phyloP scores from a whole-genome alignment of 1,284 basidiomycete genomes.

The Cutaneotrichosporon cavernicola region DNA sequence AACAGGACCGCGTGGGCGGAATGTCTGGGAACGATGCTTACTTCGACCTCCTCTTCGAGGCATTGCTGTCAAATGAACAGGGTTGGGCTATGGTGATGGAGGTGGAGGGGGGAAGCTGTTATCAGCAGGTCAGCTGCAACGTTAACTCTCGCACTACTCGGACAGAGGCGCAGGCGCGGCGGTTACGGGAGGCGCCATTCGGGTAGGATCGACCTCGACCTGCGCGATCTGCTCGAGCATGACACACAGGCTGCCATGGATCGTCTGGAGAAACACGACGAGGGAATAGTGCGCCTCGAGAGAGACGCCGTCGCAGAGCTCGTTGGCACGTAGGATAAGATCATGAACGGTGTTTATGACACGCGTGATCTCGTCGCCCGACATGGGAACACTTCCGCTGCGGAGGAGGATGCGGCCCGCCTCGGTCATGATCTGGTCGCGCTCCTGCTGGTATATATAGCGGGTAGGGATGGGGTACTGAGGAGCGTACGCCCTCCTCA shows the following conservation, averaged over 20 bases:
- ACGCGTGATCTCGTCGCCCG: neutral
- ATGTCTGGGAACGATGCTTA: neutral
- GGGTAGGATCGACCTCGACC: neutral
- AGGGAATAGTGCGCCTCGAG: neutral
- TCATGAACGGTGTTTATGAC: neutral
- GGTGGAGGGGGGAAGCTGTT: too few species aligned
- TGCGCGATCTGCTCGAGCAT: neutral
- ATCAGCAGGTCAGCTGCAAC: too few species aligned
- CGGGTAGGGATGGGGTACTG: neutral
- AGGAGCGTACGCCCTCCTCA: too few species aligned
- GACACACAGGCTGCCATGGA: neutral
- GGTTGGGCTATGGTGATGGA: too few species aligned
- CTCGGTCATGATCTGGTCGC: neutral
- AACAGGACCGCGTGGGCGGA: neutral
- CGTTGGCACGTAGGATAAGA: neutral
- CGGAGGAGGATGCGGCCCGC: neutral
- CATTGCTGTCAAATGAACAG: too few species aligned
- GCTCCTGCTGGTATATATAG: neutral
- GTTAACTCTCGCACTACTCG: too few species aligned
- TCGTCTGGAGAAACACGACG: neutral
- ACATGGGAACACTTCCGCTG: neutral
- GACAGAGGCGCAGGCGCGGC: too few species aligned
- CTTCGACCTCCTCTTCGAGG: too few species aligned
- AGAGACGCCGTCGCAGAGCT: neutral
- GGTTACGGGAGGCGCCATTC: neutral